Base-by-base conservation (phyloP, 805 yeast species). In the Vanderwaltozyma polyspora region DNA sequence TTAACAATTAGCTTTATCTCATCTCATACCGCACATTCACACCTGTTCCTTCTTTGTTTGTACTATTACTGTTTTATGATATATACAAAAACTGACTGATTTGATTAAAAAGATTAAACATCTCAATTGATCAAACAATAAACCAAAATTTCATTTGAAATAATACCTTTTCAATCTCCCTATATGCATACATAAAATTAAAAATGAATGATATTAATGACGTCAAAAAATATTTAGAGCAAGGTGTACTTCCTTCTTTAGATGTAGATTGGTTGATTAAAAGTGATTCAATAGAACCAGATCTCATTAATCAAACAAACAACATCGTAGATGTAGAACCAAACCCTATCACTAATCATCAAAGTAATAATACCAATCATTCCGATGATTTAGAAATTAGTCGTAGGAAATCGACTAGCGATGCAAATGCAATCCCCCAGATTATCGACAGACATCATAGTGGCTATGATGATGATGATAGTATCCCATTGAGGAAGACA, bases 221-320 rank as follows among this genome's bases (percentile, higher is more conserved):
- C 13, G 23, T 33, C 13, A 24, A 45, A 25, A 42, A 36, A 16
- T 28, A 43, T 22, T 33, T 51, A 16, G 43, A 43, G 28, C 45
- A 49, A 34, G 48, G 48, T 22, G 39, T 45, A 30, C 39, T 49
- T 8, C 51, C 51, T 4, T 33, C 40, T 5, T 26, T 51, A 18
- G 54, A 55, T 32, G 51, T 54, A 7, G 59, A 44, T 29, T 55
- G 60, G 60, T 25, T 55, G 36, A 42, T 52, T 5, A 45, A 57
- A 4, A 27, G 36, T 15, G 19, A 28, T 12, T 28, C 30, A 22
- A 23, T 21, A 12, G 27, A 26, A 4, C 11, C 6, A 16, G 17
- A 24, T 24, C 12, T 8, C 6, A 17, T 5, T 7, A 25, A 25
- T 15, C 6, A 25, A 14, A 10, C 18, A 14, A 25, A 21, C 10